phyloP scores from a whole-genome alignment of 1,284 basidiomycete species.

The Pseudozyma sp. region DNA sequence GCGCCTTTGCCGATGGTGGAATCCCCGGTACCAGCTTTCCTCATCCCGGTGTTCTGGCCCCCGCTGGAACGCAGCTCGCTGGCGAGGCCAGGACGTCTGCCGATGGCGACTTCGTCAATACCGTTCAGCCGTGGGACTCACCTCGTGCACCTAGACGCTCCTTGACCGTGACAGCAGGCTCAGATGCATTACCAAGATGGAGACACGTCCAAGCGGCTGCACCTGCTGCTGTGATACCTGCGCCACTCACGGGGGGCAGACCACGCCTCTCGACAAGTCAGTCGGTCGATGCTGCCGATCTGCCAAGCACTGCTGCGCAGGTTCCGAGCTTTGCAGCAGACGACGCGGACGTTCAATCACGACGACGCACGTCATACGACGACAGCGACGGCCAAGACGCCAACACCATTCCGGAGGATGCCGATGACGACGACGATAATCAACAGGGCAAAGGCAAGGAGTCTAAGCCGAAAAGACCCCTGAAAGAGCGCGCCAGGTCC shows the following conservation, averaged over 20 bases:
- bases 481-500: conserved; percentile 14
- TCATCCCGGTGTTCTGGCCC: conserved; percentile 23
- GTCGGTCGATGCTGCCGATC: conserved; percentile 16
- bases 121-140: conserved; percentile 39
- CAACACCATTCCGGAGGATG: neutral
- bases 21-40: conserved; percentile 41
- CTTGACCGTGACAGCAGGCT: conserved; percentile 10
- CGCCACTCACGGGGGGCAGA: neutral
- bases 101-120: conserved; percentile 29
- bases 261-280: conserved; percentile 1
- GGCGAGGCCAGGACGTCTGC: conserved; percentile 6
- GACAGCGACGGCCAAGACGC: neutral
- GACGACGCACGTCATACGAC: neutral
- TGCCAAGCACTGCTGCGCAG: conserved; percentile 8
- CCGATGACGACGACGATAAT: conserved; percentile 11
- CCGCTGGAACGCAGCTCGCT: neutral
- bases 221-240: neutral
- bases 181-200: neutral
- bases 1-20: conserved; percentile 24
- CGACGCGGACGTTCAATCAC: neutral
- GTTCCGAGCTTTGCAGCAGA: neutral
- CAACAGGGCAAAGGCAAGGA: conserved; percentile 8
- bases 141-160: conserved; percentile 16
- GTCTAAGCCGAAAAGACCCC: neutral
- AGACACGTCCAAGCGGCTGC: neutral